Evolutionary conservation across 106 monocot species (phyloP).

Genomic region (Dendrobium nobile): DNA sequence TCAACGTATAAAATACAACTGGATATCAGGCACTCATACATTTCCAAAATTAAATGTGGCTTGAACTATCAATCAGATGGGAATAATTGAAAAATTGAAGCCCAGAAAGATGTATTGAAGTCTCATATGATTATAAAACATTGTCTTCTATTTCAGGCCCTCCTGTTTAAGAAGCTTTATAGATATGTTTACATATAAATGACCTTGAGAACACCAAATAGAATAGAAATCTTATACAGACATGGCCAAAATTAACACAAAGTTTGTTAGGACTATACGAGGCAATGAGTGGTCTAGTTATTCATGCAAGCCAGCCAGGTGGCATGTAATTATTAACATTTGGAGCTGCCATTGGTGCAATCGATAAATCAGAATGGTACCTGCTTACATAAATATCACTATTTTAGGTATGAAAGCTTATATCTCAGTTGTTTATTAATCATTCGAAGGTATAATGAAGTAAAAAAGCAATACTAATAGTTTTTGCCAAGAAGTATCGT

Average conservation of each 20-base stretch:
- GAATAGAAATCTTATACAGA: not conserved
- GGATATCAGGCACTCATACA: too few species aligned
- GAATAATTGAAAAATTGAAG: not conserved
- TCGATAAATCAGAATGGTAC: not conserved
- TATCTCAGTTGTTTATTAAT: too few species aligned
- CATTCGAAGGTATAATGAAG: too few species aligned
- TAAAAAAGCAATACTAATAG: too few species aligned
- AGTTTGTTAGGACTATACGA: not conserved
- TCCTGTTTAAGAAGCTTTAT: not conserved
- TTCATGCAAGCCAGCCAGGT: slow-evolving; percentile 2
- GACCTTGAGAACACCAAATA: not conserved
- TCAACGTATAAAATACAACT: too few species aligned
- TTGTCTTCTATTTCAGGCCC: not conserved
- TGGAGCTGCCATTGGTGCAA: not conserved
- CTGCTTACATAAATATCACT: not conserved
- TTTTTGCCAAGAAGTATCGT: too few species aligned
- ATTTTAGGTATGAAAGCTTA: too few species aligned
- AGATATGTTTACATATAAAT: not conserved
- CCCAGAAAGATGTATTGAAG: not conserved
- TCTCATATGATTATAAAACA: not conserved
- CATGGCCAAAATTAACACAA: not conserved
- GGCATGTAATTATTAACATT: slow-evolving; percentile 6
- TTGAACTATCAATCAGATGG: too few species aligned
- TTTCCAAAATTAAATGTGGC: too few species aligned
- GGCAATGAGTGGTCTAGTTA: not conserved